These are phyloP conservation scores for Aureobasidium leucospermi DNA, from an alignment of 2,329 filamentous ascomycete species.

Conservation along the genomic window DNA sequence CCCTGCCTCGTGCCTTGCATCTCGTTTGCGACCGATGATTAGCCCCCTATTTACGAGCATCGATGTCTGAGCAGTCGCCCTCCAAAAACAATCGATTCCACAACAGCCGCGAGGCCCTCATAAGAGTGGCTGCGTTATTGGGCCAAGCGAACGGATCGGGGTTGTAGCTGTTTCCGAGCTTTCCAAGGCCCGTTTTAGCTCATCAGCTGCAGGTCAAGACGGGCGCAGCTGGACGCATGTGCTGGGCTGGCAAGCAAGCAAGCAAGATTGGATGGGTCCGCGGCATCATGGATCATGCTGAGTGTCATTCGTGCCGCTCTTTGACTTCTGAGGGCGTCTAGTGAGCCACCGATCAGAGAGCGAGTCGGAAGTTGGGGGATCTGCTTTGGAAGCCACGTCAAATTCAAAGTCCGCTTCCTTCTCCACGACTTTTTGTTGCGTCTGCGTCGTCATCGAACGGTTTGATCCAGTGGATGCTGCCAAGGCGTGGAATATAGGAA, in stretches of 20 bases:
- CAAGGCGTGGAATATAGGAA: background rate
- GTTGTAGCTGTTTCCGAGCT: background rate
- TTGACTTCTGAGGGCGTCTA: background rate
- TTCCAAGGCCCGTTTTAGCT: background rate
- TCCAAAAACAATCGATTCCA: background rate
- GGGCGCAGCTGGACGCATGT: conserved; percentile 1
- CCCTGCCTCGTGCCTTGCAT: background rate
- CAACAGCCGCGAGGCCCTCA: background rate
- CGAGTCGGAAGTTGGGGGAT: background rate
- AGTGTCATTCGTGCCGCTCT: background rate
- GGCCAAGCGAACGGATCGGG: conserved; percentile 5
- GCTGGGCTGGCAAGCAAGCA: background rate
- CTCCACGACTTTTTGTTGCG: conserved; percentile 2
- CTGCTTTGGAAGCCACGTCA: background rate
- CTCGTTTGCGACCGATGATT: background rate
- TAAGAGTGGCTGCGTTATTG: conserved; percentile 7
- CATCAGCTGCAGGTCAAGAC: conserved; percentile 4
- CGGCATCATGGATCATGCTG: background rate
- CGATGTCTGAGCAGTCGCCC: background rate
- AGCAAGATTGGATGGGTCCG: background rate
- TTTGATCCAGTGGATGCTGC: background rate
- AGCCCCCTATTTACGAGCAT: background rate
- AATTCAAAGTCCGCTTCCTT: background rate
- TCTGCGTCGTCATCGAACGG: conserved; percentile 6
- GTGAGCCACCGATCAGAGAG: background rate